Percentiles rank a stretch among this genome's conserved stretches.
Evolutionary conservation across 2,329 filamentous ascomycete genomes (phyloP).

Genomic region (Colletotrichum sp.): DNA sequence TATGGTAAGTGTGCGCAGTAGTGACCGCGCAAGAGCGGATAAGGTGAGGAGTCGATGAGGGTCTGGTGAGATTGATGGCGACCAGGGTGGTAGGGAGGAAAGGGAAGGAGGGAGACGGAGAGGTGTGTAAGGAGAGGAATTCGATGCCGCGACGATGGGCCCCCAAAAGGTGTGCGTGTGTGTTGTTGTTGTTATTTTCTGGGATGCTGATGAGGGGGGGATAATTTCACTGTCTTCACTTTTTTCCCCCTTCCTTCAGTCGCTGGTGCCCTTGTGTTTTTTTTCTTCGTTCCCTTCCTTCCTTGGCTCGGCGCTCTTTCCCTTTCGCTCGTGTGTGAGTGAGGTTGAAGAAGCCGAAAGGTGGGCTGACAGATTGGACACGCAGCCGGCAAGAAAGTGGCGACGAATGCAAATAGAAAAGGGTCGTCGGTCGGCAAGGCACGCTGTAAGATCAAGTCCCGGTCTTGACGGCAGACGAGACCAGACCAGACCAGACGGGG

Average conservation of each 20-base stretch:
- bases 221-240: neutral
- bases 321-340: neutral
- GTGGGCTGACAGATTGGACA: neutral
- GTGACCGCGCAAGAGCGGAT: neutral
- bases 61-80: slow-evolving; percentile 16
- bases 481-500: neutral
- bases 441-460: neutral
- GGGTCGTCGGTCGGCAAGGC: neutral
- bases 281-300: neutral
- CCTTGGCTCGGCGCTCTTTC: neutral
- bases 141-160: neutral
- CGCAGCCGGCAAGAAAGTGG: neutral
- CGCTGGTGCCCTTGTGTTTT: neutral
- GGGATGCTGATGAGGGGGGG: neutral
- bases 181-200: neutral
- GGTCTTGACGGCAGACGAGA: neutral
- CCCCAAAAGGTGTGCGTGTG: neutral
- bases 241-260: neutral
- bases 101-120: neutral
- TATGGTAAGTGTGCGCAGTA: slow-evolving; percentile 7
- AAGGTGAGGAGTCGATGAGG: slow-evolving; percentile 11
- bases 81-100: neutral
- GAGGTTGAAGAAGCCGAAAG: neutral
- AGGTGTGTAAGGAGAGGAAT: neutral
- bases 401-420: neutral